These are phyloP conservation scores for Schizosaccharomyces octosporus DNA, from an alignment of 805 yeast species.

Conservation along the genomic window DNA sequence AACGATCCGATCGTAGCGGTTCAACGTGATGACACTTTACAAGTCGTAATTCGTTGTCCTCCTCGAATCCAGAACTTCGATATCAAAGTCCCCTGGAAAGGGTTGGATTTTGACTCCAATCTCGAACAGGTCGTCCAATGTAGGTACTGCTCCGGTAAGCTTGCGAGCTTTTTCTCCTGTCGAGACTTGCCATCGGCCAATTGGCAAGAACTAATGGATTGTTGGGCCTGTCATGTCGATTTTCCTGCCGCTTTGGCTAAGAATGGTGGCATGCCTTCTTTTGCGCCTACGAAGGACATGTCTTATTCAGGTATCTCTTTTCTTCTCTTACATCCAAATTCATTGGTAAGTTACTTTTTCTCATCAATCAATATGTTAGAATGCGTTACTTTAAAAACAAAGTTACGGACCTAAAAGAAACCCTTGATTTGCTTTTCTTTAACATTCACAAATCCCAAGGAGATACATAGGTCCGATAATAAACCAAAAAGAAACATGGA, in stretches of 20 bases:
- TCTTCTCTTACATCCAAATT: not conserved
- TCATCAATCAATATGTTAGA: not conserved
- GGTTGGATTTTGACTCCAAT: not conserved
- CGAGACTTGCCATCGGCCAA: conserved; percentile 65
- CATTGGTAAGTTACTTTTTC: not conserved
- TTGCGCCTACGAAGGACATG: not conserved
- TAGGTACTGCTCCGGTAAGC: not conserved
- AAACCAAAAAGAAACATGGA: not conserved
- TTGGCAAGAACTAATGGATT: conserved; percentile 90
- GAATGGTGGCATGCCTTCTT: not conserved
- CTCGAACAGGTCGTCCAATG: not conserved
- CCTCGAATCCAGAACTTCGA: not conserved
- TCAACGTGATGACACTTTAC: not conserved
- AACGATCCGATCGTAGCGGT: not conserved
- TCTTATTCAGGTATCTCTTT: not conserved
- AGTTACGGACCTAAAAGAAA: not conserved
- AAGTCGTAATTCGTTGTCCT: not conserved
- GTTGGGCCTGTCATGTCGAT: conserved; percentile 71
- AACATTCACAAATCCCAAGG: not conserved
- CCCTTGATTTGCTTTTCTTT: not conserved
- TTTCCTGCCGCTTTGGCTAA: not conserved
- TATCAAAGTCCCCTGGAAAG: not conserved
- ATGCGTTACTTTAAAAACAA: no score
- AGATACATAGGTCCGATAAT: not conserved
- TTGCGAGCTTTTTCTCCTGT: not conserved